Conservation (phyloP, 148 eudicot genomes). For the Chenopodium berlandieri region DNA sequence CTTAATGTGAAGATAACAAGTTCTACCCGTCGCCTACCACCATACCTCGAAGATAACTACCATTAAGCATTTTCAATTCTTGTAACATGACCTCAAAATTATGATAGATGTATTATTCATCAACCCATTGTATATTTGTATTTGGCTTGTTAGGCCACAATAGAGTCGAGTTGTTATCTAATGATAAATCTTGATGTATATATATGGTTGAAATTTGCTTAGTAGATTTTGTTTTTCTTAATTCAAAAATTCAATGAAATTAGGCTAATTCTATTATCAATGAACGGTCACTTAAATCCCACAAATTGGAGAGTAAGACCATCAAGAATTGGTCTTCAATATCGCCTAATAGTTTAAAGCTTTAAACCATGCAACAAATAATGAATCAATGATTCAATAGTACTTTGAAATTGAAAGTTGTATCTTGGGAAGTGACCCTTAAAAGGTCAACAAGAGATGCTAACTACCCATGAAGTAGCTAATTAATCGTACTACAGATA, state of each 20-base stretch:
- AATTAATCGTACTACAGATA: neutral
- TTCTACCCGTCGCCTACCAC: neutral
- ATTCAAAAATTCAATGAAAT: neutral
- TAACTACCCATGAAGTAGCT: no score
- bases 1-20: no score
- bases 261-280: neutral
- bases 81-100: neutral
- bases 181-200: neutral
- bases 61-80: neutral
- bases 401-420: no score
- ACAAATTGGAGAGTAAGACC: neutral
- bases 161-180: neutral
- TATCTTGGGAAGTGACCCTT: neutral
- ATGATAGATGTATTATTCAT: neutral
- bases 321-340: neutral
- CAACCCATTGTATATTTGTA: neutral
- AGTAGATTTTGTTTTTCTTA: neutral
- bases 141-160: slow-evolving; percentile 4
- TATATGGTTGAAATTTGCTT: neutral
- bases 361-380: neutral
- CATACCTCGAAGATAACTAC: neutral
- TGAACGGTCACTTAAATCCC: neutral
- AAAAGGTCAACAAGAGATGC: neutral
- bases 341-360: neutral
- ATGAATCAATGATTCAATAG: no score